Evolutionary conservation across 352 stramenopile species (phyloP).

Genomic region (Thalassiosira mediterranea): DNA sequence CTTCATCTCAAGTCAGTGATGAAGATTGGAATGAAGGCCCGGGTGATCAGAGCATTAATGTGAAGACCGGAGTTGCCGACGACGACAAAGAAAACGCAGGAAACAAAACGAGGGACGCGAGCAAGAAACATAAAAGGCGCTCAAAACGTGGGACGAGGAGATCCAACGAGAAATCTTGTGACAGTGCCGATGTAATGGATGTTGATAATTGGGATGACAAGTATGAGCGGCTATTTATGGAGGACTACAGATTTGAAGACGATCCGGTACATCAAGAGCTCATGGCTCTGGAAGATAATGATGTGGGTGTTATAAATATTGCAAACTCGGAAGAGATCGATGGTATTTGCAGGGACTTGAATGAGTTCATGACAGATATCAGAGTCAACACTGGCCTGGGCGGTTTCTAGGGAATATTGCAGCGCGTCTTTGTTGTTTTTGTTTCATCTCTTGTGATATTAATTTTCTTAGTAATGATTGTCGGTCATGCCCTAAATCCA

Average conservation of each 20-base stretch:
- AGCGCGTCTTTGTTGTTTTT: too few relatives aligned
- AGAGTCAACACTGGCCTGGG: neutral
- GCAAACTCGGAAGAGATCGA: slow-evolving; percentile 10
- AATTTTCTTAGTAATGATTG: too few relatives aligned
- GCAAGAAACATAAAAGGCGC: too few relatives aligned
- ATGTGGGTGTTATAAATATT: too few relatives aligned
- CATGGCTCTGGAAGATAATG: slow-evolving; percentile 1
- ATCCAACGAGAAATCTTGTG: too few relatives aligned
- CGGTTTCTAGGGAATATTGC: neutral
- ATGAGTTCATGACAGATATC: slow-evolving; percentile 16
- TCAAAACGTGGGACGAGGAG: too few relatives aligned
- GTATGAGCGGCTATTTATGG: slow-evolving; percentile 28
- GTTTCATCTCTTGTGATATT: too few relatives aligned
- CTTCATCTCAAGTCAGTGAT: neutral
- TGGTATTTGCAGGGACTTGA: slow-evolving; percentile 16
- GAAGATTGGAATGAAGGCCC: neutral
- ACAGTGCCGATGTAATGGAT: too few relatives aligned
- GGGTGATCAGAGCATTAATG: slow-evolving; percentile 10
- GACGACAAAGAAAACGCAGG: slow-evolving; percentile 29
- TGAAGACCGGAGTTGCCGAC: slow-evolving; percentile 17
- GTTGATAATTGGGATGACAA: slow-evolving; percentile 7
- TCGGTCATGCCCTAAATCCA: too few relatives aligned
- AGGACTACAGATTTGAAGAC: slow-evolving; percentile 22
- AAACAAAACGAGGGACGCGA: neutral
- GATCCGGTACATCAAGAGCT: slow-evolving; percentile 3